Base-by-base conservation (phyloP, 2,329 filamentous ascomycete genomes). In the Cyphellophora attinorum region DNA sequence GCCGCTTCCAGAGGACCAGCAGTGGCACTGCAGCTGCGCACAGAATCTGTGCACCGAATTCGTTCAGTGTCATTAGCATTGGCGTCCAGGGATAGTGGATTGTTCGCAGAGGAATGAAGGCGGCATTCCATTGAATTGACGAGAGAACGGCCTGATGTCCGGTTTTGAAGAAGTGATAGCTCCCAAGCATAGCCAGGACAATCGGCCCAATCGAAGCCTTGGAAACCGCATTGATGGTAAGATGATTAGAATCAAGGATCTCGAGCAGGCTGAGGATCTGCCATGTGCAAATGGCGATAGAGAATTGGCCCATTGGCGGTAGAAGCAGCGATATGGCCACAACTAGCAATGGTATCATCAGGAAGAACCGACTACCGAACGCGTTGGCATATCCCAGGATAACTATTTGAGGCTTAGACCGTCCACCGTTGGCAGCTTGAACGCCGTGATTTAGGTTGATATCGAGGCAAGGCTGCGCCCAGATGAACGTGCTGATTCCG, bases 161-260 rank as follows among this genome's bases (percentile, higher is more conserved):
- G 0, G 91, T 98, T 55, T 93, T 95, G 75, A 98, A 98, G 67
- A 79, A 98, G 65, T 95, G 80, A 60, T 89, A 93, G 51, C 82
- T 85, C 40, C 88, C 91, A 1, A 98, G 74, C n/a, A 96, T 63
- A 8, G 79, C 89, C 16, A 96, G 73, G 43, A 93, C 70, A 25
- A 91, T 66, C 13, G 91, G 88, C 0, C 86, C 89, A 49, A 96
- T 81, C 12, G 35, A 38, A 8, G 47, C 43, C 21, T 38, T 42
- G 12, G 28, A 31, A 8, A 33, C 29, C 11, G 37, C 36, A 29
- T 77, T 78, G 31, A 73, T 66, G 11, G 79, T 75, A 1, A 77
- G 59, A 19, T 62, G 62, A 48, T 77, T 77, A 3, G 72, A 74
- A 53, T 77, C 73, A 35, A 79, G 59, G 34, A 79, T 73, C 47